Evolutionary conservation across 805 yeast genomes (phyloP), one percentile per base, ranked within the genome.

Genomic region (Starmerella bombicola): DNA sequence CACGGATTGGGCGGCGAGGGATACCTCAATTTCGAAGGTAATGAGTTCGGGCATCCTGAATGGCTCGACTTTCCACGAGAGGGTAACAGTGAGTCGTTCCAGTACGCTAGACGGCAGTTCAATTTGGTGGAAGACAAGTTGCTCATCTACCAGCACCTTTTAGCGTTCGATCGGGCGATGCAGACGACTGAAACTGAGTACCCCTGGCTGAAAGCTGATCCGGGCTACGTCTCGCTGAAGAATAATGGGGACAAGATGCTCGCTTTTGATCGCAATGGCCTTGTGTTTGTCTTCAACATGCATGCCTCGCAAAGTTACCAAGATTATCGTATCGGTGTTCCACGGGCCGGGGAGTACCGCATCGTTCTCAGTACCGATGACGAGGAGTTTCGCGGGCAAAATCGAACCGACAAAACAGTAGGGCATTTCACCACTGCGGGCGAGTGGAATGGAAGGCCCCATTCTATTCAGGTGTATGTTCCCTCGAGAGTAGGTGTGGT

Each of bases 21-120:
- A 0, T 88, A 88, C 57, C 71, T 88, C 57, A 88, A 86, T 59
- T 88, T 88, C 59, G 96, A 88, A 67, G 97, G 98, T 43, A 88
- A 88, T 56, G 98, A 88, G 63, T 88, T 91, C 64, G 98, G 98
- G 15, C 98, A 88, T 55, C 98, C 97, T 3, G 98, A 88, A 59
- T 88, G 98, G 98, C 71, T 91, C 38, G 98, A 88, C 61, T 91
- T 88, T 69, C 97, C 98, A 12, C 76, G 95, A 55, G 78, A 50
- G 22, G 95, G 95, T 26, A 91, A 88, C 61, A 70, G 70, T 21
- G 85, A 84, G 58, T 78, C 91, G 16, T 88, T 81, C 63, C 91
- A 82, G 63, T 88, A 91, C 56, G 95, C 96, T 2, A 74, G 97
- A 57, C 74, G 98, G 55, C 98, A 88, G 62, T 91, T 86, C 70